Percentiles rank a stretch among this genome's conserved stretches.
Evolutionary conservation across 2,329 filamentous ascomycete species (phyloP).

Genomic region (Sporothrix euskadiensis): DNA sequence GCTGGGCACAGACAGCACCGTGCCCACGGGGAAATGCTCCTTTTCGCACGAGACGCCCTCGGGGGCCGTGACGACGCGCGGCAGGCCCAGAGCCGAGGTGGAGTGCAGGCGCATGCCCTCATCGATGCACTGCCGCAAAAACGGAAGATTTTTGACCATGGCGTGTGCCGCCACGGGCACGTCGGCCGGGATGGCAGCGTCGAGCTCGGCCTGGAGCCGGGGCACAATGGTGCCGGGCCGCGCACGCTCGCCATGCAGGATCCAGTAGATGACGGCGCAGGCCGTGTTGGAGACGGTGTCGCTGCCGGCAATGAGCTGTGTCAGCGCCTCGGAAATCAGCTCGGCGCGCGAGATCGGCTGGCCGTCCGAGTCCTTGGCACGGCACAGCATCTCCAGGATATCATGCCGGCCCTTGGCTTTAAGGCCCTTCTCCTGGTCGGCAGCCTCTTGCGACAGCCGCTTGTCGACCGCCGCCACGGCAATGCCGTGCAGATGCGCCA

Average conservation of each 20-base stretch:
- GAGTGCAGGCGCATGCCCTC: slow-evolving; percentile 31
- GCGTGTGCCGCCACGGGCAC: slow-evolving; percentile 15
- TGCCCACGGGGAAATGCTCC: slow-evolving; percentile 29
- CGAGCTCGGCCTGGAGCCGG: slow-evolving; percentile 29
- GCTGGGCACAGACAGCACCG: slow-evolving; percentile 30
- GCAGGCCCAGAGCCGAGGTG: slow-evolving; percentile 30
- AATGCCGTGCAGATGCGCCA: slow-evolving; percentile 29
- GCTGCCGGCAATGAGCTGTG: slow-evolving; percentile 31
- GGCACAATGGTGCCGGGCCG: slow-evolving; percentile 25
- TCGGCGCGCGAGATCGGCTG: slow-evolving; percentile 26
- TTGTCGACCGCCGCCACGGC: slow-evolving; percentile 30
- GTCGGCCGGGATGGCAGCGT: slow-evolving; percentile 24
- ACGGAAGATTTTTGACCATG: slow-evolving; percentile 26
- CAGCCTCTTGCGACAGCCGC: slow-evolving; percentile 25
- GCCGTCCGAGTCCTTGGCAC: slow-evolving; percentile 25
- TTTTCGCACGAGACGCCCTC: slow-evolving; percentile 25
- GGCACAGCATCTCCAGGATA: slow-evolving; percentile 30
- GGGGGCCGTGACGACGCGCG: slow-evolving; percentile 29
- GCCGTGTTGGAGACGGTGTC: slow-evolving; percentile 32
- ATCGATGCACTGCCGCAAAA: slow-evolving; percentile 30
- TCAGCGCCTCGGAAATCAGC: slow-evolving; percentile 30
- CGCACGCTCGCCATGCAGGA: slow-evolving; percentile 30
- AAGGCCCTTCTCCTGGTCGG: slow-evolving; percentile 20
- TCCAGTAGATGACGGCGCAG: slow-evolving; percentile 31
- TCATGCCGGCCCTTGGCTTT: slow-evolving; percentile 28